Base-by-base conservation (phyloP, 345 rosid species). In the Eucalyptus tenuipes region DNA sequence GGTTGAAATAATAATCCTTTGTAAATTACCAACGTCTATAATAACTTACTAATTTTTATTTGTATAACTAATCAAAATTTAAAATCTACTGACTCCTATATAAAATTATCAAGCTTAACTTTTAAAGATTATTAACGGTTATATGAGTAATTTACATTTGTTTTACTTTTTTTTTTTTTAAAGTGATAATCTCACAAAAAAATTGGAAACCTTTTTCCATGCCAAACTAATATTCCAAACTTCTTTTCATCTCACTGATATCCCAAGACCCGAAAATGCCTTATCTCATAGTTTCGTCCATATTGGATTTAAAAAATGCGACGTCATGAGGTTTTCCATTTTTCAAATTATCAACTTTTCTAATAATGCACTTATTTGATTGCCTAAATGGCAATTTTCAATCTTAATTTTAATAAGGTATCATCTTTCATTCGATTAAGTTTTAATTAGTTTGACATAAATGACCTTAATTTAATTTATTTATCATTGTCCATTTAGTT, bases 181-280 rank as follows among this genome's bases (percentile, higher is more conserved):
- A n/a, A n/a, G 33, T 11, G 18, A 64, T n/a, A 64, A n/a, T 66
- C 40, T 66, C 79, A 15, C 40, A n/a, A 66, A 31, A 31, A n/a
- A 66, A 31, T 15, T 17, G 4, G 15, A 4, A 14, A 14, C 5
- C n/a, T 13, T 4, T n/a, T 29, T 3, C 16, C 3, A 3, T 14
- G 37, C 75, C 5, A 14, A 16, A 7, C 37, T 1, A n/a, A 64
- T 64, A n/a, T 64, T 16, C 75, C 40, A n/a, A 64, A 64, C 40
- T 64, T 64, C 20, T 64, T n/a, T 64, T 29, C 75, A 7, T 29
- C 40, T 64, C 2, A 4, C 2, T 4, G 37, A 64, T n/a, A n/a
- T 13, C 10, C 40, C 1, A 29, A 13, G 75, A 15, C 20, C 3
- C 1, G 10, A 15, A 0, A n/a, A 64, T 0, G 20, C 40, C 75